A percentile compares a stretch with the other conserved stretches of the same genome.
phyloP scores from a whole-genome alignment of 805 yeast genomes.

The Zygotorulaspora florentina region DNA sequence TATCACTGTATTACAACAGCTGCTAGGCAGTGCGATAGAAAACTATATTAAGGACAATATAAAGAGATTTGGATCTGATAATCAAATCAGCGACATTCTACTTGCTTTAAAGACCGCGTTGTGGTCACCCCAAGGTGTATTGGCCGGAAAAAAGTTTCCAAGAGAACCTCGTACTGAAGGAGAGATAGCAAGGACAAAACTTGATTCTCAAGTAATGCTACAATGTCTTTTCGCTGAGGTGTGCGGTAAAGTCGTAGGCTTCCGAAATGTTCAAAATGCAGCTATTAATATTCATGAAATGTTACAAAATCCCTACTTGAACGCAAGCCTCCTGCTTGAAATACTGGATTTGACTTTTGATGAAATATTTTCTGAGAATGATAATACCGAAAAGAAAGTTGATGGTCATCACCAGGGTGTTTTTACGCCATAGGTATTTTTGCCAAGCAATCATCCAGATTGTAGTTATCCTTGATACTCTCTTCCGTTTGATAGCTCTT shows the following conservation, averaged over 20 bases:
- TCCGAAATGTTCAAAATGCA: conserved; percentile 58
- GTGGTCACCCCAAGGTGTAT: conserved; percentile 55
- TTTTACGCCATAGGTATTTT: conserved; percentile 8
- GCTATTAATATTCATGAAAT: conserved; percentile 54
- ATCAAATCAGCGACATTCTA: conserved; percentile 43
- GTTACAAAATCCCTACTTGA: conserved; percentile 70
- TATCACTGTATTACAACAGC: conserved; percentile 73
- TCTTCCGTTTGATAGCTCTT: conserved; percentile 9
- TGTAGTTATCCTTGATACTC: conserved; percentile 7
- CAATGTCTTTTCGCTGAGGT: conserved; percentile 57
- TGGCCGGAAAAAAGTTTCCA: conserved; percentile 36
- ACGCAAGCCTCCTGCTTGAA: conserved; percentile 57
- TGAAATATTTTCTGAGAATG: conserved; percentile 24
- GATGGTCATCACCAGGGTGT: too few relatives aligned
- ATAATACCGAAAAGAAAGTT: background rate
- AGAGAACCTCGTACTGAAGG: conserved; percentile 40
- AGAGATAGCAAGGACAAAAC: conserved; percentile 50
- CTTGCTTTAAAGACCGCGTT: conserved; percentile 29
- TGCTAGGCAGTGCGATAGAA: conserved; percentile 85
- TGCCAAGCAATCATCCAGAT: conserved; percentile 18
- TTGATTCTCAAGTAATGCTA: conserved; percentile 56
- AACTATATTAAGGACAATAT: conserved; percentile 48
- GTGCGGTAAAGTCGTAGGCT: conserved; percentile 71
- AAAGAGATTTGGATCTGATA: conserved; percentile 29
- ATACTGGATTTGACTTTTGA: conserved; percentile 54